These are phyloP conservation scores for Penicillium sp. DNA, from an alignment of 2,329 filamentous ascomycete species.

Conservation along the genomic window DNA sequence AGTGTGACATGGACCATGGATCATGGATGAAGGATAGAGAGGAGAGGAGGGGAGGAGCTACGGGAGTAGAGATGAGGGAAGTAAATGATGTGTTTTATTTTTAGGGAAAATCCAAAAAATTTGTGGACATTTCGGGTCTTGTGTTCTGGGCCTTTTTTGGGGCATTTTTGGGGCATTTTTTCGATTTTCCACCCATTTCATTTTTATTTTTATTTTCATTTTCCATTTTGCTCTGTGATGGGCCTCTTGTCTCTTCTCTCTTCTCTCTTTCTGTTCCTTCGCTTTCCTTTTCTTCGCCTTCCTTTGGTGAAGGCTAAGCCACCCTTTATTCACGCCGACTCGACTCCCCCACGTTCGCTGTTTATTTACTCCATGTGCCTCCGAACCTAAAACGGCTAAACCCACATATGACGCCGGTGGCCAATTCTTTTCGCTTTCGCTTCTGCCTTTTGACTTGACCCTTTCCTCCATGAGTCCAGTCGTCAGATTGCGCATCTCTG, in stretches of 20 bases:
- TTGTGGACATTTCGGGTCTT: background rate
- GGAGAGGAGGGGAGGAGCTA: too few species aligned
- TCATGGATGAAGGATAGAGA: too few species aligned
- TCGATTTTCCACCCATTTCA: background rate
- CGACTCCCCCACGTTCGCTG: conserved; percentile 5
- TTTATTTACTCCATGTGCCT: conserved; percentile 1
- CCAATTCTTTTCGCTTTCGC: background rate
- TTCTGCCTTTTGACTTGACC: background rate
- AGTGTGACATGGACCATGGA: conserved; percentile 1
- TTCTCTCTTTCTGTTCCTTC: background rate
- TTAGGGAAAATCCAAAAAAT: conserved; percentile 8
- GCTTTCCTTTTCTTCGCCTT: conserved; percentile 1
- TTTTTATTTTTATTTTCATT: background rate
- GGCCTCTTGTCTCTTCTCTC: conserved; percentile 2
- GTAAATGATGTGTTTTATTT: conserved; percentile 12
- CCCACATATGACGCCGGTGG: conserved; percentile 17
- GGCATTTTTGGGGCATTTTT: background rate
- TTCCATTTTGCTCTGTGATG: background rate
- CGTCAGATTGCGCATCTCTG: conserved; percentile 10
- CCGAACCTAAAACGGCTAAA: conserved; percentile 4
- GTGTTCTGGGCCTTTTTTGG: background rate
- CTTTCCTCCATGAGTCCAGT: conserved; percentile 27
- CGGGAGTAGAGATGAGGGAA: background rate
- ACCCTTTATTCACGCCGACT: conserved; percentile 1
- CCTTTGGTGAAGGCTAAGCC: conserved; percentile 1